phyloP scores from a whole-genome alignment of 148 eudicot genomes.

The Bassia scoparia region DNA sequence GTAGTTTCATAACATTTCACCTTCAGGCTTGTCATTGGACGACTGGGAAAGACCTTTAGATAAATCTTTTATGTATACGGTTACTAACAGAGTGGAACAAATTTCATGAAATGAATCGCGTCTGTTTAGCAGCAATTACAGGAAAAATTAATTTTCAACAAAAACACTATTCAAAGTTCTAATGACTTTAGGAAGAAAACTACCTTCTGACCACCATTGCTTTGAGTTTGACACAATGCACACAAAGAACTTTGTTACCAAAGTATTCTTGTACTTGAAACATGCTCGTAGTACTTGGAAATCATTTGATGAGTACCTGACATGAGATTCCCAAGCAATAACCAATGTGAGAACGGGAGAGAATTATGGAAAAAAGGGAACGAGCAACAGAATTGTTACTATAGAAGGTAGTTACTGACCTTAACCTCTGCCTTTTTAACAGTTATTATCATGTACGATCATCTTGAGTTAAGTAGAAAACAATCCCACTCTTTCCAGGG shows the following conservation, averaged over 20 bases:
- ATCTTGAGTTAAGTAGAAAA: constrained; percentile 77
- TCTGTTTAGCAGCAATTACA: constrained; percentile 35
- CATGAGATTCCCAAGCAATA: background rate
- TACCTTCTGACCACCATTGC: constrained; percentile 53
- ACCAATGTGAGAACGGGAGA: constrained; percentile 13
- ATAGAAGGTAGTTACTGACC: constrained; percentile 45
- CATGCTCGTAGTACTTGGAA: constrained; percentile 64
- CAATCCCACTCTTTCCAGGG: constrained; percentile 88
- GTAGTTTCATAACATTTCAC: constrained; percentile 96
- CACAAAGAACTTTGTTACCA: constrained; percentile 64
- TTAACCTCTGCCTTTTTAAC: constrained; percentile 79
- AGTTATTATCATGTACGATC: constrained; percentile 82
- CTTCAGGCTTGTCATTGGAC: constrained; percentile 77
- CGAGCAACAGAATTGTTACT: background rate
- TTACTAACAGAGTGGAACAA: constrained; percentile 86
- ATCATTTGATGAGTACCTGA: constrained; percentile 79
- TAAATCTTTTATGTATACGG: constrained; percentile 84
- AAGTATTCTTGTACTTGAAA: constrained; percentile 53
- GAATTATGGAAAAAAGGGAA: background rate
- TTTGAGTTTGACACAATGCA: constrained; percentile 74
- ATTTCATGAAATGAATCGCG: constrained; percentile 89
- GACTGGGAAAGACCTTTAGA: constrained; percentile 92
- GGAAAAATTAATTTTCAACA: constrained; percentile 20
- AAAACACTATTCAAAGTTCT: background rate
- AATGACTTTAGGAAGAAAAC: background rate